Evolutionary conservation across 176 grass and related monocot species (phyloP).

Genomic region (Echinochloa phyllopogon): DNA sequence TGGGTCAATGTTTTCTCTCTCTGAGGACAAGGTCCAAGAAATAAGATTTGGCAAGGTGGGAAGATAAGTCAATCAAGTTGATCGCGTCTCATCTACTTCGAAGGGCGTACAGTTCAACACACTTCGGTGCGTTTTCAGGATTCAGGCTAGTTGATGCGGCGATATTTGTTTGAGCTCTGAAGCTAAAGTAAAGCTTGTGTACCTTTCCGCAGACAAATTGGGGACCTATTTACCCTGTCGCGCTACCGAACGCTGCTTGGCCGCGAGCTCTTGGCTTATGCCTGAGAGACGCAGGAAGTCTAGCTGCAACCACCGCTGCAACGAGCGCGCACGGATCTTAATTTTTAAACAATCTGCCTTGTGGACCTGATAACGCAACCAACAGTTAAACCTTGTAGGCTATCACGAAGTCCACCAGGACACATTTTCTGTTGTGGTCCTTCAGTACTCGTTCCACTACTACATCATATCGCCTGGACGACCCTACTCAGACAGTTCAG

Average conservation of each 20-base stretch:
- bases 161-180: neutral
- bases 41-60: neutral
- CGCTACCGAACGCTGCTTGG: slow-evolving; percentile 17
- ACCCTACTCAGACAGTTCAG: neutral
- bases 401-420: slow-evolving; percentile 24
- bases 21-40: neutral
- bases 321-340: neutral
- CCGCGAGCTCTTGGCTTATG: slow-evolving; percentile 11
- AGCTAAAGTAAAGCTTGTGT: neutral
- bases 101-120: neutral
- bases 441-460: neutral
- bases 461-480: neutral
- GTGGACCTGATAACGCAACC: slow-evolving; percentile 24
- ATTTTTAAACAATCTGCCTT: neutral
- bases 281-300: neutral
- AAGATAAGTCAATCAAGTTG: neutral
- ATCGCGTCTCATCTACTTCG: neutral
- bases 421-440: slow-evolving; percentile 1
- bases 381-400: slow-evolving; percentile 10
- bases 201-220: slow-evolving; percentile 42
- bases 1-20: neutral
- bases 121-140: neutral
- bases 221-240: slow-evolving; percentile 21
- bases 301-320: slow-evolving; percentile 12
- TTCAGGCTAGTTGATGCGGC: slow-evolving; percentile 7